Conservation (phyloP, 148 eudicot species). For the Spergularia marina region DNA sequence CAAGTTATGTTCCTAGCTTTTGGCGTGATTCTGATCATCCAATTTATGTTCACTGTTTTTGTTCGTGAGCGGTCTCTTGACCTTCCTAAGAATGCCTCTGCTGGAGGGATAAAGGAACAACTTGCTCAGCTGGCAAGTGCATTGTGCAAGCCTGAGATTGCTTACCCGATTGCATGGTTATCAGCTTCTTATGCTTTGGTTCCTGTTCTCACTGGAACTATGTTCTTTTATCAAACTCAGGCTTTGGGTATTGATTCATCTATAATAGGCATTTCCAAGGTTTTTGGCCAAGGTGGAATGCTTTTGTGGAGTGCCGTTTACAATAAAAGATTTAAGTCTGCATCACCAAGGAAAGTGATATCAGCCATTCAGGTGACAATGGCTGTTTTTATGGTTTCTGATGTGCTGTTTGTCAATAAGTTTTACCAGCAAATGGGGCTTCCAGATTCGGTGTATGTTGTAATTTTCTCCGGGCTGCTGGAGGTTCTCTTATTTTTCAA, state of each 20-base stretch:
- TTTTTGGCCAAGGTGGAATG: constrained; percentile 84
- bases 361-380: constrained; percentile 59
- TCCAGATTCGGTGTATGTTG: constrained; percentile 64
- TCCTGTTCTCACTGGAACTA: constrained; percentile 75
- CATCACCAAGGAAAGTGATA: constrained; percentile 66
- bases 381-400: constrained; percentile 79
- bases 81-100: constrained; percentile 58
- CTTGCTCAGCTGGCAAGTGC: constrained; percentile 55
- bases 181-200: constrained; percentile 73
- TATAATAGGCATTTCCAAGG: constrained; percentile 80
- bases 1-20: constrained; percentile 50
- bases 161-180: constrained; percentile 68
- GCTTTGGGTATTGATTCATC: constrained; percentile 64
- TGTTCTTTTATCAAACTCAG: constrained; percentile 91
- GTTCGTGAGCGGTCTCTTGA: constrained; percentile 56
- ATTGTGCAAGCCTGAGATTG: constrained; percentile 61
- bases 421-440: constrained; percentile 60
- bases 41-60: constrained; percentile 48
- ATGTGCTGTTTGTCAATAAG: constrained; percentile 67
- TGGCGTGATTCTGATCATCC: constrained; percentile 50
- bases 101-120: constrained; percentile 50
- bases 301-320: constrained; percentile 73
- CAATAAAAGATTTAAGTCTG: constrained; percentile 48
- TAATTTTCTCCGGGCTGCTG: constrained; percentile 62
- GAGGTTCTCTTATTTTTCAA: constrained; percentile 71